Evolutionary conservation across 2,329 filamentous ascomycete genomes (phyloP).

Genomic region (Pleochaeta shiraiana): DNA sequence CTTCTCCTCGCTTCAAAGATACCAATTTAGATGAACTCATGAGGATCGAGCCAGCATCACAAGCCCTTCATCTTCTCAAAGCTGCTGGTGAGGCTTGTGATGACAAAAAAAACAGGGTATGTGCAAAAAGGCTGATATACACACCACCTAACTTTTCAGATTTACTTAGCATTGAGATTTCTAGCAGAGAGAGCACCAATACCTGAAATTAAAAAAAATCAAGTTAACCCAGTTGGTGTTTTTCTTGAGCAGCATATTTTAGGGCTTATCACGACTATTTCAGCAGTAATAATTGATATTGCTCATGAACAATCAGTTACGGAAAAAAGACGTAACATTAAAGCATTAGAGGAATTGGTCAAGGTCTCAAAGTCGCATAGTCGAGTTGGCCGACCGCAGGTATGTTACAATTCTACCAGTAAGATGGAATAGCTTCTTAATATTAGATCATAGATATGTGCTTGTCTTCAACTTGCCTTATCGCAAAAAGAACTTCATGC

Average conservation of each 20-base stretch:
- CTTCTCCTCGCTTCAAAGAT: slow-evolving; percentile 48
- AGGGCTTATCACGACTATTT: slow-evolving; percentile 67
- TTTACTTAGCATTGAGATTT: slow-evolving; percentile 19
- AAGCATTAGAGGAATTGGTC: slow-evolving; percentile 76
- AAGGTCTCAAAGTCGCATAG: slow-evolving; percentile 50
- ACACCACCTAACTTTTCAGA: slow-evolving; percentile 10
- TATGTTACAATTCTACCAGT: slow-evolving; percentile 30
- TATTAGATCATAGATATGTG: slow-evolving; percentile 42
- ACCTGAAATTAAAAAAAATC: slow-evolving; percentile 17
- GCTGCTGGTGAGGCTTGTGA: slow-evolving; percentile 46
- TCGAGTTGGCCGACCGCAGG: slow-evolving; percentile 66
- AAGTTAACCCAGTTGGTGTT: slow-evolving; percentile 38
- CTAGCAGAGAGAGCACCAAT: slow-evolving; percentile 14
- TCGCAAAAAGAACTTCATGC: slow-evolving; percentile 53
- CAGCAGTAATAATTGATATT: slow-evolving; percentile 53
- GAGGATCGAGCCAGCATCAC: slow-evolving; percentile 49
- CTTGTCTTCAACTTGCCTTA: slow-evolving; percentile 75
- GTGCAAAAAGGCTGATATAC: slow-evolving; percentile 11
- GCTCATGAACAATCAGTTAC: slow-evolving; percentile 30
- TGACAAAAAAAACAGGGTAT: slow-evolving; percentile 33
- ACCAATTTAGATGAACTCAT: slow-evolving; percentile 46
- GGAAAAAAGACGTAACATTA: slow-evolving; percentile 59
- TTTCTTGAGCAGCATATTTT: slow-evolving; percentile 74
- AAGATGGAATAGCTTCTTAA: neutral
- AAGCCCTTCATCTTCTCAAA: slow-evolving; percentile 66